These are phyloP conservation scores for Xylaria digitata DNA, from an alignment of 2,329 filamentous ascomycete genomes.

Conservation along the genomic window DNA sequence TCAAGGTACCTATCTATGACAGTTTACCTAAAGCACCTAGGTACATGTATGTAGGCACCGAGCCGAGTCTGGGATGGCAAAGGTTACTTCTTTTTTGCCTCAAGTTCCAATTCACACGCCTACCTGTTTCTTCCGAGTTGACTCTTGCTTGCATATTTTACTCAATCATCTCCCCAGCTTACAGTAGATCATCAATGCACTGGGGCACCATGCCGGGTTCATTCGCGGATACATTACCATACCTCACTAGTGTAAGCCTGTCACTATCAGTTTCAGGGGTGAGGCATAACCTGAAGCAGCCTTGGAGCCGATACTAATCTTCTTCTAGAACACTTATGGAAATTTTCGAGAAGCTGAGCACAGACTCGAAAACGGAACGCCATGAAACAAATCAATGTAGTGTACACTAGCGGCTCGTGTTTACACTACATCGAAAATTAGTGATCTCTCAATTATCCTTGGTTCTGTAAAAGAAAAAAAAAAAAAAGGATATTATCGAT, in stretches of 20 bases:
- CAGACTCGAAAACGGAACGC: constrained; percentile 18
- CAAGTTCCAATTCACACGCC: no score
- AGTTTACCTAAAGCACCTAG: no score
- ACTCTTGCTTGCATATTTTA: no score
- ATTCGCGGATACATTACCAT: neutral
- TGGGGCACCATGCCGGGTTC: neutral
- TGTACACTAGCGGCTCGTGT: neutral
- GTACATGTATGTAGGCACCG: no score
- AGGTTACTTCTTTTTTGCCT: no score
- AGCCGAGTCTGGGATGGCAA: no score
- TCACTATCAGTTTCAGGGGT: constrained; percentile 12
- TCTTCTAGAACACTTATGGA: constrained; percentile 17
- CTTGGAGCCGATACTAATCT: constrained; percentile 6
- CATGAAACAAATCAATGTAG: constrained; percentile 5
- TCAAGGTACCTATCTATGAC: no score
- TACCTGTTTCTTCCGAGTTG: no score
- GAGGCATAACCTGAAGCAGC: constrained; percentile 2
- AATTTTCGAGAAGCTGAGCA: constrained; percentile 30
- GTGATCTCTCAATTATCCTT: no score
- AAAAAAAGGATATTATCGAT: no score
- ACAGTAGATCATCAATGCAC: constrained; percentile 1
- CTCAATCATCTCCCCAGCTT: neutral
- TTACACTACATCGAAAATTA: no score
- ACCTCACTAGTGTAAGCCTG: neutral
- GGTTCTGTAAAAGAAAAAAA: no score